A percentile compares a stretch with the other conserved stretches of the same genome.
Evolutionary conservation across 1,139 yeast species (phyloP).

Genomic region (Eremothecium cymbalariae): DNA sequence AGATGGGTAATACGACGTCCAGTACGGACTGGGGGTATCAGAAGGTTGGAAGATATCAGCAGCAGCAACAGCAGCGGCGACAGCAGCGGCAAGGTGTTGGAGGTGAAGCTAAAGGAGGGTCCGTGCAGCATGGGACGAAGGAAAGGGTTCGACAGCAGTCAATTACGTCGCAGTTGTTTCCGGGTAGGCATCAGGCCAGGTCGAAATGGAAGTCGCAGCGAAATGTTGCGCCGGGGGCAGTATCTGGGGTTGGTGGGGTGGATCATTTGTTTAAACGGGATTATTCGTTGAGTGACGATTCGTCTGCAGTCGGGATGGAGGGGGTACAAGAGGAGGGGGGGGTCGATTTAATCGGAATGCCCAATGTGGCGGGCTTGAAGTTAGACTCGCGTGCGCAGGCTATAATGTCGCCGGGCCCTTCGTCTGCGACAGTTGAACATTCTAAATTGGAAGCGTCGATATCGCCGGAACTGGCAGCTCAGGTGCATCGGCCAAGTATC

Average conservation of each 20-base stretch:
- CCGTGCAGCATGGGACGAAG: neutral
- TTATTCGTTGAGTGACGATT: slow-evolving; percentile 16
- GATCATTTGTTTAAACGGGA: slow-evolving; percentile 16
- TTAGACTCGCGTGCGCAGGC: slow-evolving; percentile 9
- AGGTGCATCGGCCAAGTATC: slow-evolving; percentile 16
- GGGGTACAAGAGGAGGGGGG: slow-evolving; percentile 8
- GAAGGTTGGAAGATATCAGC: no score
- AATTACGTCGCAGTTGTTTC: slow-evolving; percentile 21
- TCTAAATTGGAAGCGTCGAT: slow-evolving; percentile 16
- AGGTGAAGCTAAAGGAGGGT: neutral
- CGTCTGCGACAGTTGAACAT: slow-evolving; percentile 23
- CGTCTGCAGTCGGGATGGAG: slow-evolving; percentile 14
- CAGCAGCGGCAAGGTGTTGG: neutral
- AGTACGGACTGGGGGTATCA: no score
- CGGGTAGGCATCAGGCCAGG: slow-evolving; percentile 16
- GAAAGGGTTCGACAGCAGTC: slow-evolving; percentile 16
- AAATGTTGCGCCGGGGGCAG: neutral
- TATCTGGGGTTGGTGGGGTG: neutral
- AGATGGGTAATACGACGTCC: no score
- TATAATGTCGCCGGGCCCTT: slow-evolving; percentile 20
- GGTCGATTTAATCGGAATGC: slow-evolving; percentile 8
- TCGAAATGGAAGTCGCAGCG: slow-evolving; percentile 4
- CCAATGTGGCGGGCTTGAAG: slow-evolving; percentile 1
- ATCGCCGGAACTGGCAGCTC: slow-evolving; percentile 11
- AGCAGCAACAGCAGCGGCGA: neutral